These are phyloP conservation scores for Nitzschia sp. DNA, from an alignment of 108 stramenopile species.

Conservation along the genomic window DNA sequence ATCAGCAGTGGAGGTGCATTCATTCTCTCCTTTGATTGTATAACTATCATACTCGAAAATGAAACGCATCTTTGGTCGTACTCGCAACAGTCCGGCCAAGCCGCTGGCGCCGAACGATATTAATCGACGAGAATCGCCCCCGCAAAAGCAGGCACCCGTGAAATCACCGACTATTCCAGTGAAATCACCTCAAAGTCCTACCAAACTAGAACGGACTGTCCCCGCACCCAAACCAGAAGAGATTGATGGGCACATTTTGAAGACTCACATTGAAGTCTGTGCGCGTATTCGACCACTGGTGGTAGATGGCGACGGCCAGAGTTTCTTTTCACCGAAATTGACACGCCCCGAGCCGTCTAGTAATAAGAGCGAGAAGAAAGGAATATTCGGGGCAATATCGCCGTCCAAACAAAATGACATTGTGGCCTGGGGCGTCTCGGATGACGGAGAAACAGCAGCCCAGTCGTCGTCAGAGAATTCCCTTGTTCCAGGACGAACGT, in stretches of 20 bases:
- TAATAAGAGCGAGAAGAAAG: too few relatives aligned
- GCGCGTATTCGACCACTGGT: slow-evolving; percentile 46
- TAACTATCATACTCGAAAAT: too few relatives aligned
- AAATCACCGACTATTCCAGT: too few relatives aligned
- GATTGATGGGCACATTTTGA: slow-evolving; percentile 14
- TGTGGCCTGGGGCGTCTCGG: slow-evolving; percentile 48
- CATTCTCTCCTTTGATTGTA: too few relatives aligned
- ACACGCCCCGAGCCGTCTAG: not conserved
- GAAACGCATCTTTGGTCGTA: not conserved
- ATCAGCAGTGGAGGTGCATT: too few relatives aligned
- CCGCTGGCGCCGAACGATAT: not conserved
- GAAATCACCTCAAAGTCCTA: not conserved
- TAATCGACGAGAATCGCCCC: not conserved
- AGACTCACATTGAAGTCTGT: slow-evolving; percentile 53
- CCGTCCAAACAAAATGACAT: not conserved
- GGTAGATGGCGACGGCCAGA: slow-evolving; percentile 5
- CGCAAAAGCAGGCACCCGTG: not conserved
- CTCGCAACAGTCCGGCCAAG: not conserved
- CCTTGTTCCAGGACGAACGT: slow-evolving; percentile 46
- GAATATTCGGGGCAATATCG: not conserved
- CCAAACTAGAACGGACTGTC: not conserved
- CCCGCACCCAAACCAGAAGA: not conserved
- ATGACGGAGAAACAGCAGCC: slow-evolving; percentile 37
- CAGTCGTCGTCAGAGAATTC: slow-evolving; percentile 37
- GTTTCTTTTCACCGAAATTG: slow-evolving; percentile 10